These are phyloP conservation scores for Cicer bijugum DNA, from an alignment of 306 rosid genomes.

Conservation along the genomic window DNA sequence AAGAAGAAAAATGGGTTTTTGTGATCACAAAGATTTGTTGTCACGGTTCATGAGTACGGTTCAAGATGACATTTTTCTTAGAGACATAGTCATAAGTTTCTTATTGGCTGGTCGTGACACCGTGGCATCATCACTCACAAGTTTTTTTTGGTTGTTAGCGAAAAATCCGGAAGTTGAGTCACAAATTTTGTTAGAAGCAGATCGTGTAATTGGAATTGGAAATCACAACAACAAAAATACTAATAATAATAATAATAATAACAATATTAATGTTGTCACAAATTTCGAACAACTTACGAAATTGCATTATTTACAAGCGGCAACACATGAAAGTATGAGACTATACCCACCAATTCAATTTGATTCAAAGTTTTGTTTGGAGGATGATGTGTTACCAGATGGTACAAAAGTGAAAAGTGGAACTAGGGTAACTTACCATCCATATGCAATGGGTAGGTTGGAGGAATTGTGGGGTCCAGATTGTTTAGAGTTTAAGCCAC, in stretches of 20 bases:
- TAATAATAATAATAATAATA: background rate
- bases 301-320: constrained; percentile 69
- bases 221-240: background rate
- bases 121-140: constrained; percentile 75
- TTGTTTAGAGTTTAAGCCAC: constrained; percentile 68
- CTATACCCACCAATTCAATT: constrained; percentile 80
- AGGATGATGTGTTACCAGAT: constrained; percentile 73
- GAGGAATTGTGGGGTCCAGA: constrained; percentile 77
- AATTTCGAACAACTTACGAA: constrained; percentile 55
- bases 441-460: constrained; percentile 81
- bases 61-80: constrained; percentile 62
- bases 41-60: constrained; percentile 71
- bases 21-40: constrained; percentile 59
- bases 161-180: constrained; percentile 54
- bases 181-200: constrained; percentile 60
- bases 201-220: constrained; percentile 51
- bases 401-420: constrained; percentile 70
- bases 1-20: constrained; percentile 53
- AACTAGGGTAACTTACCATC: constrained; percentile 87
- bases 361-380: constrained; percentile 71
- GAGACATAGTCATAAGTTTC: constrained; percentile 80
- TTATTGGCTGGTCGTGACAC: constrained; percentile 88
- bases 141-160: constrained; percentile 74
- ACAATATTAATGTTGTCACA: background rate
- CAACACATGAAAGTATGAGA: constrained; percentile 75